Evolutionary conservation across 2,329 filamentous ascomycete genomes (phyloP).

Genomic region (Cucurbitaria berberidis): DNA sequence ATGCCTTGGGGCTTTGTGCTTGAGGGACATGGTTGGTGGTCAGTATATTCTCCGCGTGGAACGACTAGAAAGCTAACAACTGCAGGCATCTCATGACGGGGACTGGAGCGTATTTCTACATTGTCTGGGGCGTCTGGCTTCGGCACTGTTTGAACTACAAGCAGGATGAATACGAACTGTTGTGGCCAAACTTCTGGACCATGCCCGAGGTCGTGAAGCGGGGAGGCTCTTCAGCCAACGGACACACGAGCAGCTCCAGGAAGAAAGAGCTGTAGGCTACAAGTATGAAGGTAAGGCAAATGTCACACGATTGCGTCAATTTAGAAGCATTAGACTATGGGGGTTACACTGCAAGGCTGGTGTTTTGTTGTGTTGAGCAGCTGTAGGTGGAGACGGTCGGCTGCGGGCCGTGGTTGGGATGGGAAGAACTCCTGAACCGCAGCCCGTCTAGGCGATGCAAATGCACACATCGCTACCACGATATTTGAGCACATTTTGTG

Average conservation of each 20-base stretch:
- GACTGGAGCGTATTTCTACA: constrained; percentile 82
- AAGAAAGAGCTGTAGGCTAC: constrained; percentile 42
- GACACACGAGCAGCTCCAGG: constrained; percentile 23
- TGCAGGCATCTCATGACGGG: constrained; percentile 79
- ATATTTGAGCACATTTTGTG: background rate
- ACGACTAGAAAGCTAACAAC: constrained; percentile 11
- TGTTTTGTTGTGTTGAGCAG: background rate
- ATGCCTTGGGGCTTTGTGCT: constrained; percentile 81
- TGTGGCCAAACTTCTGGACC: constrained; percentile 69
- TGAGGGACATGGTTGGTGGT: constrained; percentile 77
- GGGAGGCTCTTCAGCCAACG: constrained; percentile 7
- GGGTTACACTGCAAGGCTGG: background rate
- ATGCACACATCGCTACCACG: background rate
- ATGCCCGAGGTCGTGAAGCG: constrained; percentile 59
- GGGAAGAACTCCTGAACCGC: background rate
- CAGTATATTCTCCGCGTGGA: constrained; percentile 35
- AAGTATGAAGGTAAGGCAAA: background rate
- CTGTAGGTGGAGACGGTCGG: background rate
- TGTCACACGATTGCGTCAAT: background rate
- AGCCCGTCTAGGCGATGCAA: background rate
- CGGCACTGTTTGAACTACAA: constrained; percentile 75
- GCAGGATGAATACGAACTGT: constrained; percentile 72
- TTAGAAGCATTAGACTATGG: background rate
- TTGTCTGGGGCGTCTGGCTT: constrained; percentile 83
- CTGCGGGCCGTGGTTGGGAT: background rate